phyloP scores from a whole-genome alignment of 1,284 basidiomycete genomes.

The Moniliella sp. region DNA sequence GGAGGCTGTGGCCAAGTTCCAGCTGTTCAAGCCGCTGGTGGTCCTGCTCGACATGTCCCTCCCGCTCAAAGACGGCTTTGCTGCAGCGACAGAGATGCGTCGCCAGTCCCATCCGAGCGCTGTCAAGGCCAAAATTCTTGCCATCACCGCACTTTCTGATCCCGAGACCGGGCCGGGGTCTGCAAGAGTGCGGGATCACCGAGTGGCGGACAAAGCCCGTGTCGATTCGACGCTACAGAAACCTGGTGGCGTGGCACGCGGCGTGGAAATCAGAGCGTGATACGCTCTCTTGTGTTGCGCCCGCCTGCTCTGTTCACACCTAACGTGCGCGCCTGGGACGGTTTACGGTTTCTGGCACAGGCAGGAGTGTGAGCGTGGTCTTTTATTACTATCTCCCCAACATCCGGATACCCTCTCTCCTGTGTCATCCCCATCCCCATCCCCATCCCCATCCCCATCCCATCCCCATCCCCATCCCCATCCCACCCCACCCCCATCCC shows the following conservation, averaged over 20 bases:
- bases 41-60: conserved; percentile 27
- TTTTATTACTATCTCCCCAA: too few relatives aligned
- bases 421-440: too few relatives aligned
- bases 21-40: conserved; percentile 6
- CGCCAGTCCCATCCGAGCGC: neutral
- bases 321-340: too few relatives aligned
- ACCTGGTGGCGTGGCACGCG: conserved; percentile 7
- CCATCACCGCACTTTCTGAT: conserved; percentile 12
- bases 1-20: conserved; percentile 13
- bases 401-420: too few relatives aligned
- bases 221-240: conserved; percentile 5
- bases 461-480: too few relatives aligned
- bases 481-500: too few relatives aligned
- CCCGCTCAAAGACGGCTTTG: conserved; percentile 21
- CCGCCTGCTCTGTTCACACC: too few relatives aligned
- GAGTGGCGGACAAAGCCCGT: conserved; percentile 13
- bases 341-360: too few relatives aligned
- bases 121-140: conserved; percentile 6
- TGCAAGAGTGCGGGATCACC: conserved; percentile 12
- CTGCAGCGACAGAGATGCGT: conserved; percentile 14
- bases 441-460: too few relatives aligned
- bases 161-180: conserved; percentile 7
- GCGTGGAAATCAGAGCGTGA: too few relatives aligned
- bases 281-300: too few relatives aligned
- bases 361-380: too few relatives aligned